Evolutionary conservation across 345 rosid species (phyloP).

Genomic region (Alliaria petiolata): DNA sequence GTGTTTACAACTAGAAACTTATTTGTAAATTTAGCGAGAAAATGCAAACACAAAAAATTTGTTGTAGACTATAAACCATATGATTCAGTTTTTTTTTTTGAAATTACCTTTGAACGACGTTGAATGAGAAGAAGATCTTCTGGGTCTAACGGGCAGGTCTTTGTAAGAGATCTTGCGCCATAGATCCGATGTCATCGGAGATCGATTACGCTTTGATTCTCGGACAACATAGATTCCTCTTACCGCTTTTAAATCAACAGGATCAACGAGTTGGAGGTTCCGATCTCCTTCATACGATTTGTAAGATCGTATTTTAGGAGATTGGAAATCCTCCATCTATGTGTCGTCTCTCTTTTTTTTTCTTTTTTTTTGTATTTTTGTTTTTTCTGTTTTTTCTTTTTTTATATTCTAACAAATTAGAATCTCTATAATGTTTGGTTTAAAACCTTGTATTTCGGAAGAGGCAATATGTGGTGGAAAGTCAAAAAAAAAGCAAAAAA

Average conservation of each 20-base stretch:
- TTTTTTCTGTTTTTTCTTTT: too few species aligned
- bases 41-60: too few species aligned
- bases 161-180: constrained; percentile 19
- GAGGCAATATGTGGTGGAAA: constrained; percentile 16
- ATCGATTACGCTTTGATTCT: constrained; percentile 11
- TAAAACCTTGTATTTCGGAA: neutral
- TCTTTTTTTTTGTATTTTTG: neutral
- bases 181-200: constrained; percentile 5
- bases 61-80: too few species aligned
- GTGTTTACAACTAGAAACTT: neutral
- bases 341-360: neutral
- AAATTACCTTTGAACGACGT: neutral
- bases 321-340: constrained; percentile 14
- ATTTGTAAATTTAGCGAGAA: too few species aligned
- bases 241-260: neutral
- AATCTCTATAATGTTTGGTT: neutral
- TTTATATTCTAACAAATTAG: too few species aligned
- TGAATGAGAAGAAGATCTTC: constrained; percentile 7
- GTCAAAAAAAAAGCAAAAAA: too few species aligned
- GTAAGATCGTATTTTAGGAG: constrained; percentile 24
- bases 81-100: too few species aligned
- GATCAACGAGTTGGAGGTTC: constrained; percentile 24
- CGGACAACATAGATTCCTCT: constrained; percentile 21
- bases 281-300: constrained; percentile 23
- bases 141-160: neutral